Evolutionary conservation across 2,329 filamentous ascomycete genomes (phyloP).

Genomic region (Mycosphaerella arachidis): DNA sequence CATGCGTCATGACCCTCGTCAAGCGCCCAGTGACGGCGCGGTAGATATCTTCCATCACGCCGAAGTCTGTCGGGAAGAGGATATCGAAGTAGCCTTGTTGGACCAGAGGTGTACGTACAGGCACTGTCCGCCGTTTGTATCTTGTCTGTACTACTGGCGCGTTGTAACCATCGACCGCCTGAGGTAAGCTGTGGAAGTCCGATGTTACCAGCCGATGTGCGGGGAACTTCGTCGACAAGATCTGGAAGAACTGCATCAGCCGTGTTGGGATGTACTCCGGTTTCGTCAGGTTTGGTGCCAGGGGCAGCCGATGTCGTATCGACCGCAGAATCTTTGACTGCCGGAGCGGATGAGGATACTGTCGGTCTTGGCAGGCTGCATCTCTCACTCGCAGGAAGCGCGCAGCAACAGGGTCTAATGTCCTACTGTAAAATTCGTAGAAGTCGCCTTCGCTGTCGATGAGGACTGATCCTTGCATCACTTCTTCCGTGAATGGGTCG

Average conservation of each 20-base stretch:
- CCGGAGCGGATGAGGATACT: slow-evolving; percentile 60
- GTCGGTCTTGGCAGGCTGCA: slow-evolving; percentile 59
- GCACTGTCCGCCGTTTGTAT: slow-evolving; percentile 79
- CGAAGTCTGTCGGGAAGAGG: slow-evolving; percentile 94
- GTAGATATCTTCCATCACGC: slow-evolving; percentile 86
- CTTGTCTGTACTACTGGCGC: slow-evolving; percentile 94
- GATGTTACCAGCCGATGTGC: slow-evolving; percentile 82
- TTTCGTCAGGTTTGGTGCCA: slow-evolving; percentile 68
- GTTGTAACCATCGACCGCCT: slow-evolving; percentile 78
- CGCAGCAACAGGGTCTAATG: slow-evolving; percentile 74
- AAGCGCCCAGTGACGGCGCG: slow-evolving; percentile 88
- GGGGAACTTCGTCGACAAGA: slow-evolving; percentile 82
- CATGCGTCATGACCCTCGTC: slow-evolving; percentile 77
- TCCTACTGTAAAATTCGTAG: slow-evolving; percentile 83
- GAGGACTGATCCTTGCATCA: slow-evolving; percentile 83
- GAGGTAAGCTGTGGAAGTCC: slow-evolving; percentile 83
- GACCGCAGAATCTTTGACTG: slow-evolving; percentile 53
- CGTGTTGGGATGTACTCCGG: slow-evolving; percentile 94
- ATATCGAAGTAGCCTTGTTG: slow-evolving; percentile 99
- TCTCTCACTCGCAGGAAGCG: slow-evolving; percentile 82
- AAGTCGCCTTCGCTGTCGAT: slow-evolving; percentile 84
- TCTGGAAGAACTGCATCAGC: slow-evolving; percentile 94
- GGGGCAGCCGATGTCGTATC: slow-evolving; percentile 61
- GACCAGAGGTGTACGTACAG: slow-evolving; percentile 85
- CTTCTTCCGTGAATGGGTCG: slow-evolving; percentile 71